These are phyloP conservation scores for Penicillium lividum DNA, from an alignment of 495 filamentous ascomycete species.

Conservation along the genomic window DNA sequence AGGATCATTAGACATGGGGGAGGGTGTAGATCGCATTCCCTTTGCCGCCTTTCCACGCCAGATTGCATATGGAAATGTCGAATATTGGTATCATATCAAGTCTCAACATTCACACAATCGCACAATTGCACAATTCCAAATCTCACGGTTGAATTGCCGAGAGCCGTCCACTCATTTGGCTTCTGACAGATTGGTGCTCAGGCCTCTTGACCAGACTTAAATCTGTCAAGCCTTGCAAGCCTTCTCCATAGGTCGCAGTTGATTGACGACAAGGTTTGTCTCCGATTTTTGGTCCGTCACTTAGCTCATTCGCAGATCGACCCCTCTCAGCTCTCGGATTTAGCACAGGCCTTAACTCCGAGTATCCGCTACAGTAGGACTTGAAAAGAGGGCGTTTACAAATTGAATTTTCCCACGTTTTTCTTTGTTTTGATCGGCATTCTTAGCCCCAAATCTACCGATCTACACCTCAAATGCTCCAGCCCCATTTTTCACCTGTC, in stretches of 20 bases:
- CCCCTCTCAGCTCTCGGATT: too few relatives aligned
- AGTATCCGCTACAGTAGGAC: not conserved
- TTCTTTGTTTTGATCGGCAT: not conserved
- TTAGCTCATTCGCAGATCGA: not conserved
- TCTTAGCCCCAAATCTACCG: not conserved
- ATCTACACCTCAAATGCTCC: not conserved
- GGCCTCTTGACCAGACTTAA: slow-evolving; percentile 13
- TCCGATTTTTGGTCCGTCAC: not conserved
- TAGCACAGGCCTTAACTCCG: not conserved
- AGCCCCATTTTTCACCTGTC: not conserved
- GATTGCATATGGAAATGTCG: not conserved
- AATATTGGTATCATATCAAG: not conserved
- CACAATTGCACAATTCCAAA: not conserved
- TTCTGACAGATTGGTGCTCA: slow-evolving; percentile 12
- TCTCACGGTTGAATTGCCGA: not conserved
- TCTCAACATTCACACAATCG: too few relatives aligned
- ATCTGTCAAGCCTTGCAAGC: slow-evolving; percentile 12
- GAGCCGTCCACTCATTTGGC: not conserved
- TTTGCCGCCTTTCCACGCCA: not conserved
- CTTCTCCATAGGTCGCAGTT: not conserved
- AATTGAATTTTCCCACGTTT: not conserved
- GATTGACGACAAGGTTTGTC: slow-evolving; percentile 19
- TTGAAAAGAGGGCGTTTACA: not conserved
- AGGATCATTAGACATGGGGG: not conserved
- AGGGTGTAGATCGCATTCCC: not conserved